Evolutionary conservation across 75 land plant species (phyloP).

Genomic region (Larix kaempferi): DNA sequence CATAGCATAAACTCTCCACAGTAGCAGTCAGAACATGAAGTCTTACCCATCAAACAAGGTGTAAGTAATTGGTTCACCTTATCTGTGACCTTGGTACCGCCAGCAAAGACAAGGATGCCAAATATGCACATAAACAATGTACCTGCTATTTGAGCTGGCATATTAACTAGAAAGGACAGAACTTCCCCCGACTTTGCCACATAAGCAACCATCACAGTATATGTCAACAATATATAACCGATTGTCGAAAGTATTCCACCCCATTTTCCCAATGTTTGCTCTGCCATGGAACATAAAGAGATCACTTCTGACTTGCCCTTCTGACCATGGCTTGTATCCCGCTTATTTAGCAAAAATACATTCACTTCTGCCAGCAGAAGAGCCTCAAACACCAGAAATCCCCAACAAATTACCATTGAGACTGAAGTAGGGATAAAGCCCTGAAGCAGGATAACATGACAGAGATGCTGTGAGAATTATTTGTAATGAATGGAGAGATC

Average conservation of each 20-base stretch:
- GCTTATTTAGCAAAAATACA: slow-evolving; percentile 36
- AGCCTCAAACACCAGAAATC: slow-evolving; percentile 68
- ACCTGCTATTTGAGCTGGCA: slow-evolving; percentile 44
- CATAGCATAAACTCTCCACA: not conserved
- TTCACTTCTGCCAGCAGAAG: slow-evolving; percentile 74
- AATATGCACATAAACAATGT: slow-evolving; percentile 41
- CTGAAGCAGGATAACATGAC: slow-evolving; percentile 31
- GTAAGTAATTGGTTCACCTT: slow-evolving; percentile 71
- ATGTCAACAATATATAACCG: slow-evolving; percentile 62
- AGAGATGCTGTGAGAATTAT: not conserved
- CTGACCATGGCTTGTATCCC: slow-evolving; percentile 14
- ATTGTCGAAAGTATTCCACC: slow-evolving; percentile 57
- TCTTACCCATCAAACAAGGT: slow-evolving; percentile 55
- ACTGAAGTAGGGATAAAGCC: slow-evolving; percentile 74
- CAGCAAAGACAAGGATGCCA: slow-evolving; percentile 45
- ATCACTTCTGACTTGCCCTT: slow-evolving; percentile 35
- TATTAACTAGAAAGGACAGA: slow-evolving; percentile 32
- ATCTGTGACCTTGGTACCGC: slow-evolving; percentile 55
- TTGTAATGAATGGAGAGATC: not conserved
- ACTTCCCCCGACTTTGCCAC: slow-evolving; percentile 72
- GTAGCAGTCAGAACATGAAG: too few species aligned
- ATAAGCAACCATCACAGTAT: slow-evolving; percentile 74
- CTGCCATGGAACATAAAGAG: slow-evolving; percentile 79
- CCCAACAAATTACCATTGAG: slow-evolving; percentile 59
- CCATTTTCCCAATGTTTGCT: slow-evolving; percentile 65